Evolutionary conservation across 1,284 basidiomycete species (phyloP), one percentile per base, ranked within the genome.

Genomic region (Prillingera fragicola): DNA sequence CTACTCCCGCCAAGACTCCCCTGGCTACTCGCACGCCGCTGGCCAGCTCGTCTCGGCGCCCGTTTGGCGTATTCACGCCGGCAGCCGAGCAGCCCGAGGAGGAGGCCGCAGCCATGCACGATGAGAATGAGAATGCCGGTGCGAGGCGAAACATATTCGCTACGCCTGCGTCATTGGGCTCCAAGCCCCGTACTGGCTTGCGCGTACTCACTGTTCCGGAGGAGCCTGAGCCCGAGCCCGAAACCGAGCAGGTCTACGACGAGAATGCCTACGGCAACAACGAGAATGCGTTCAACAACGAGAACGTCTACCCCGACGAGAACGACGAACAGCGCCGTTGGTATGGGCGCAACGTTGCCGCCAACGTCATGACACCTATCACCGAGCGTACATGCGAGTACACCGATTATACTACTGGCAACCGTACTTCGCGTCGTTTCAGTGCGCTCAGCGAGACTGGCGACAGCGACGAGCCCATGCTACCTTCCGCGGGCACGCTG

Each of bases 341-440:
- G 45, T 82, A 83, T 19, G 81, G 83, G 10, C 79, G 85, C 10
- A 36, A 82, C 85, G 57, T 85, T 48, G 88, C 70, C 42, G 29
- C 29, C 27, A 82, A 87, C 58, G 80, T 87, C 43, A 88, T 96
- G 86, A 95, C 91, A 9, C 91, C 91, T 1, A 94, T 96, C 62
- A 87, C 87, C 4, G 92, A 96, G 70, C 77, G 90, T 29, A 95
- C 91, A 5, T 80, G 80, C 59, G 92, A 96, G 65, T 90, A 79
- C 63, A 87, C 85, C 4, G 75, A 74, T 31, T 81, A 78, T 54
- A 82, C 39, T 34, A 40, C 33, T 23, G 35, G 23, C 31, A 45
- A 18, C 8, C 41, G 40, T 10, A n/a, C n/a, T n/a, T 43, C 41
- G 3, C 37, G 41, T 4, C 41, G 35, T 19, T 22, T 23, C 18